Percentiles rank a stretch among this genome's conserved stretches.
These are phyloP conservation scores for Lignosus rhinocerotis DNA, from an alignment of 1,284 basidiomycete species.

Conservation along the genomic window DNA sequence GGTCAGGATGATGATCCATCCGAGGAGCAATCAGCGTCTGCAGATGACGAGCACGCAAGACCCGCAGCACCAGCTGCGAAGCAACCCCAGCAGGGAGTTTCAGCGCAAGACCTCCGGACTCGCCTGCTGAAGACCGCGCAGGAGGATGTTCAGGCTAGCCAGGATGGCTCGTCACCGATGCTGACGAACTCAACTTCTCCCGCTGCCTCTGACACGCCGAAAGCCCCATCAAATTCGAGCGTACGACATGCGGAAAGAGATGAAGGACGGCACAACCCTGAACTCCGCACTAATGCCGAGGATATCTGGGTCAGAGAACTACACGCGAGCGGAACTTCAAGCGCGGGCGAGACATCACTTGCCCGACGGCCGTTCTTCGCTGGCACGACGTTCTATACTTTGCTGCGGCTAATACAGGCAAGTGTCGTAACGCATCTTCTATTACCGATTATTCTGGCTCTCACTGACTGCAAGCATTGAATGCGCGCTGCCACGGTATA, in stretches of 20 bases:
- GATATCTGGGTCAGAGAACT: conserved; percentile 65
- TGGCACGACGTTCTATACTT: conserved; percentile 91
- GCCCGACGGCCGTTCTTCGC: conserved; percentile 75
- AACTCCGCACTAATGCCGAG: conserved; percentile 34
- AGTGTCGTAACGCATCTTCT: conserved; percentile 25
- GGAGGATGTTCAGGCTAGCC: conserved; percentile 44
- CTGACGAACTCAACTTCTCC: conserved; percentile 28
- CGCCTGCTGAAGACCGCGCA: conserved; percentile 73
- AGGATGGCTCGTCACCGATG: conserved; percentile 27
- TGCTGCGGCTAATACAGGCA: conserved; percentile 88
- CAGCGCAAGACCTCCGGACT: conserved; percentile 73
- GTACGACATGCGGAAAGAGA: conserved; percentile 1
- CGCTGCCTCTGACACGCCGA: conserved; percentile 19
- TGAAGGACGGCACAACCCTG: conserved; percentile 1
- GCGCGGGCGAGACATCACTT: conserved; percentile 36
- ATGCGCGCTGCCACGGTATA: conserved; percentile 26
- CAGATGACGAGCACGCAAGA: conserved; percentile 31
- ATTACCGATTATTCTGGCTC: not conserved
- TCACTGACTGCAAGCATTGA: conserved; percentile 11
- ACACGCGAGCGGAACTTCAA: conserved; percentile 20
- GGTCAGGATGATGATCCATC: conserved; percentile 34
- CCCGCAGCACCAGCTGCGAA: conserved; percentile 4
- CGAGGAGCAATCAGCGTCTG: conserved; percentile 44
- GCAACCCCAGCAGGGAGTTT: conserved; percentile 44
- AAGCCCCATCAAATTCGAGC: conserved; percentile 1